Evolutionary conservation across 2,329 filamentous ascomycete genomes (phyloP), one percentile per base, ranked within the genome.

Genomic region (Immersiporthe knoxdaviesiana): DNA sequence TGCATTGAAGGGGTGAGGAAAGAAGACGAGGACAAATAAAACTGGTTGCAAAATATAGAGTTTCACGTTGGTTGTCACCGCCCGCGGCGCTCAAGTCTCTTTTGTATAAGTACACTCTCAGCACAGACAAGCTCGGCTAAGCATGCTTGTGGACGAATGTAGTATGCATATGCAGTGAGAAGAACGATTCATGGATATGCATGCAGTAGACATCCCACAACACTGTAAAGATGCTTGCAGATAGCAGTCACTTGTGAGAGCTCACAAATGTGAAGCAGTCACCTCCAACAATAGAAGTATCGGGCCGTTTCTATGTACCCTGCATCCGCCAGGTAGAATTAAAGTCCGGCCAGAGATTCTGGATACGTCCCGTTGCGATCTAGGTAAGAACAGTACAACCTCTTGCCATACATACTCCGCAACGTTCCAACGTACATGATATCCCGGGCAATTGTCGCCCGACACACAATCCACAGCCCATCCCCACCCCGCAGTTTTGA

Each of bases 401-500:
- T 59, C 52, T 56, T 56, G 52, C 52, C 27, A 16, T 56, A 16
- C 32, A 27, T 59, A 18, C 6, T 30, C 44, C 18, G 44, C 44
- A 47, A 47, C 18, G 44, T n/a, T n/a, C n/a, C n/a, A n/a, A 18
- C 44, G n/a, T 18, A 59, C 21, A 21, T 12, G n/a, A n/a, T n/a
- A n/a, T n/a, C n/a, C 30, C 56, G 56, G 56, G 3, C 56, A n/a
- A 21, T 59, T 35, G 10, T 37, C 14, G 18, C 14, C 56, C 56
- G 18, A 37, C 27, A 24, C 21, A 59, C 16, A 21, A 16, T 59
- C 30, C 56, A 59, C 30, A 37, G 21, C 12, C 56, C 7, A n/a
- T n/a, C 18, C 14, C 35, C 32, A 35, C 56, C 56, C 56, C 56
- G 32, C 56, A 59, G 32, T 35, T 37, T 37, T 59, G 56, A 59